These are phyloP conservation scores for Blakeslea trispora DNA, from an alignment of 371 early-diverging fungal genomes.

Conservation along the genomic window DNA sequence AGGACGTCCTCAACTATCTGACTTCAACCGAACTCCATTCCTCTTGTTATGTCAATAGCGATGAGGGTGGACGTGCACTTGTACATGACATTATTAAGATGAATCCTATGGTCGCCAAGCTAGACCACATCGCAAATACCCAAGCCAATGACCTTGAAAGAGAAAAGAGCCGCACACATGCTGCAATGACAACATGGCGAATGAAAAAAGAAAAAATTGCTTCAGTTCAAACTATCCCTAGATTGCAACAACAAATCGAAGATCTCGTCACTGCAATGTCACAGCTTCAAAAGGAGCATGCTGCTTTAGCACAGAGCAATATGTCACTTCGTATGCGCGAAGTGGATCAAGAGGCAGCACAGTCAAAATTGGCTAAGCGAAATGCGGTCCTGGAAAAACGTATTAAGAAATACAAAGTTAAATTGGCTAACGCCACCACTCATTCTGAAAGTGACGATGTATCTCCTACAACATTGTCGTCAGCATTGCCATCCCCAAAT, in stretches of 20 bases:
- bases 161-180: slow-evolving; percentile 45
- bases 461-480: not conserved
- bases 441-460: not conserved
- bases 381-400: slow-evolving; percentile 37
- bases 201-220: not conserved
- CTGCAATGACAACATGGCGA: not conserved
- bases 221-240: slow-evolving; percentile 7
- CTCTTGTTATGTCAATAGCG: slow-evolving; percentile 43
- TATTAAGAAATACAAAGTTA: slow-evolving; percentile 41
- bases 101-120: slow-evolving; percentile 52
- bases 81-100: slow-evolving; percentile 72
- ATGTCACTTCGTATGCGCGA: slow-evolving; percentile 53
- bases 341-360: slow-evolving; percentile 47
- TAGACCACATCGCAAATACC: slow-evolving; percentile 66
- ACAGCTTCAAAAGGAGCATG: slow-evolving; percentile 56
- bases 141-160: slow-evolving; percentile 52
- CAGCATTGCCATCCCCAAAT: slow-evolving; percentile 2
- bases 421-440: slow-evolving; percentile 22
- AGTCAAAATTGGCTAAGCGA: slow-evolving; percentile 34
- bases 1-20: slow-evolving; percentile 67
- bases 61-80: slow-evolving; percentile 36
- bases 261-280: slow-evolving; percentile 56
- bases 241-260: slow-evolving; percentile 55
- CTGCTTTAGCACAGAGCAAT: slow-evolving; percentile 45
- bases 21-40: slow-evolving; percentile 30